Evolutionary conservation across 768 basidiomycete species (phyloP), one percentile per base, ranked within the genome.

Genomic region (Obba rivulosa): DNA sequence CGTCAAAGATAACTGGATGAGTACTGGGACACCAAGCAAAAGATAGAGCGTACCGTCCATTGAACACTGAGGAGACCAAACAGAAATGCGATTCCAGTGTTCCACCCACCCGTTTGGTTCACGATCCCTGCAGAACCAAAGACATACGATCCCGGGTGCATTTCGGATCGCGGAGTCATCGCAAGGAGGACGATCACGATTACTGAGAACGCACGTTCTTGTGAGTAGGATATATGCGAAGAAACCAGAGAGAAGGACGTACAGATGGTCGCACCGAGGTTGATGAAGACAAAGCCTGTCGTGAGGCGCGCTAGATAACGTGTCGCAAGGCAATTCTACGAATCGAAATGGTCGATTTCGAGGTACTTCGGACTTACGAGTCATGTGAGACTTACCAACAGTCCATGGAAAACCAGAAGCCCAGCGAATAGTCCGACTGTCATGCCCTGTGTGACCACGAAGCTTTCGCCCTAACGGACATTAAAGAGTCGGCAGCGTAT

Each of bases 11-110:
- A 13, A 31, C 7, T 31, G 5, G 5, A 31, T 14, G 45, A 3
- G 4, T 42, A 2, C 34, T 36, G 31, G 18, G 38, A 34, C 16
- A n/a, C 14, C 4, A 2, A 8, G 4, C 8, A 18, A 31, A 11
- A 24, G 22, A 35, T 18, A 24, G 11, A 18, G 68, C 83, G 28
- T 57, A 88, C 83, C 55, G 87, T 89, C 87, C 89, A 92, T 62
- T 92, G 89, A 18, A 94, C 92, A 49, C 83, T 86, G 23, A 93
- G 73, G 43, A 93, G 66, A 21, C 91, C 92, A 55, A 95, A 84
- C 18, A 91, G 69, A 70, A 92, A 92, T 0, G 89, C 83, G 38
- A 94, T 70, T 0, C 91, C 91, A 35, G 75, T 78, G 55, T 81
- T 83, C 77, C 81, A 83, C 50, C 85, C 90, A 23, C 88, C 87